Conservation (phyloP, 164 flowering plant species). For the Umbilicus rupestris region DNA sequence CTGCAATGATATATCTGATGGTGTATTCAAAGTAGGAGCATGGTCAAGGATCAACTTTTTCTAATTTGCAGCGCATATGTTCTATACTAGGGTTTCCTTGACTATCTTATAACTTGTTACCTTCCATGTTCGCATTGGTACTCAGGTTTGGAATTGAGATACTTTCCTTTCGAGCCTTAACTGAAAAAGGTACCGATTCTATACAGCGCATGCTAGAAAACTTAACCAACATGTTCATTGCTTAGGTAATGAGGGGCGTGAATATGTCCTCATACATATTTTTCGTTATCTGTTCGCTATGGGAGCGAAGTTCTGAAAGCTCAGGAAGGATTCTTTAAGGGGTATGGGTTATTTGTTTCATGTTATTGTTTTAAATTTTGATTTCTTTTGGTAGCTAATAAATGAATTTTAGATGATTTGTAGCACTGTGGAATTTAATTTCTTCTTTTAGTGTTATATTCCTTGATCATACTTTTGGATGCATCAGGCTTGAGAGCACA, state of each 20-base stretch:
- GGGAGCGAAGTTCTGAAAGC: constrained; percentile 92
- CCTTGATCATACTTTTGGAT: neutral
- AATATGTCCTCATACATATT: constrained; percentile 91
- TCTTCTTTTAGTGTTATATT: neutral
- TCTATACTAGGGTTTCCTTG: too few species aligned
- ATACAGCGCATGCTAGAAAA: neutral
- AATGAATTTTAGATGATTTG: neutral
- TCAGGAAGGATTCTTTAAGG: constrained; percentile 80
- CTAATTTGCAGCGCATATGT: too few species aligned
- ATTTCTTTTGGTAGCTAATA: neutral
- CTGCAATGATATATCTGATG: too few species aligned
- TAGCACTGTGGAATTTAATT: too few species aligned
- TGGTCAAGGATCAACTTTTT: too few species aligned
- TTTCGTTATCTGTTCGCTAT: constrained; percentile 94
- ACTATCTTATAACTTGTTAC: too few species aligned
- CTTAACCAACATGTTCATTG: constrained; percentile 7
- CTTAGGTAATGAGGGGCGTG: constrained; percentile 95
- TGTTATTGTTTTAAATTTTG: neutral
- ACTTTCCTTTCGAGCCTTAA: too few species aligned
- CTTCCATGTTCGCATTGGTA: too few species aligned
- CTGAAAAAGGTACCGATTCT: too few species aligned
- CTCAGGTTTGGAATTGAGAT: too few species aligned
- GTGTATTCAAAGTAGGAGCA: too few species aligned
- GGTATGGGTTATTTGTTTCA: constrained; percentile 32
- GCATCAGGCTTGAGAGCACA: constrained; percentile 58